phyloP scores from a whole-genome alignment of 495 filamentous ascomycete genomes.

The Aspergillus taichungensis region DNA sequence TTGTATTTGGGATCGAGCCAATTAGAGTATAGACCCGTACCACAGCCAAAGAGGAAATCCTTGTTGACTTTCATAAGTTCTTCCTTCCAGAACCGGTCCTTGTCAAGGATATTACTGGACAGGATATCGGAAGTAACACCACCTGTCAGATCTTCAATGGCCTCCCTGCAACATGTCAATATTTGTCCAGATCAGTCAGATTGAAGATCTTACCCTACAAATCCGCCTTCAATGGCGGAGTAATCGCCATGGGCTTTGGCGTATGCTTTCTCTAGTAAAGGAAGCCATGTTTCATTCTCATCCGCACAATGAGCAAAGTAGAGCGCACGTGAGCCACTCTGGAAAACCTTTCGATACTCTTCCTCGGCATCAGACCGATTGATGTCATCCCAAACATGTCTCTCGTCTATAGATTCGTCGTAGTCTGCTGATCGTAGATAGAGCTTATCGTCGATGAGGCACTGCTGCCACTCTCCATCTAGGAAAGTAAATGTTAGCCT shows the following conservation, averaged over 20 bases:
- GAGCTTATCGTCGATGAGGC: constrained; percentile 80
- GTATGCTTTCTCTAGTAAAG: constrained; percentile 90
- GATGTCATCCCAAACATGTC: constrained; percentile 61
- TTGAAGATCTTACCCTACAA: constrained; percentile 46
- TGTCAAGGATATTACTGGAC: constrained; percentile 77
- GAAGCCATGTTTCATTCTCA: constrained; percentile 89
- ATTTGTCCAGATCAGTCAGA: neutral
- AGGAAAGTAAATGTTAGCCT: constrained; percentile 2
- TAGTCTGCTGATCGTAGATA: constrained; percentile 79
- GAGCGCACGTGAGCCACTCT: constrained; percentile 67
- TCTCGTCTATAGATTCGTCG: constrained; percentile 60
- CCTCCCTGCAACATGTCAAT: constrained; percentile 48
- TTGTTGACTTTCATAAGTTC: constrained; percentile 79
- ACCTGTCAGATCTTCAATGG: constrained; percentile 86
- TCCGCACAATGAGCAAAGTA: constrained; percentile 83
- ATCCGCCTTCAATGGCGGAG: constrained; percentile 74
- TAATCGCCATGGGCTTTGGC: constrained; percentile 93
- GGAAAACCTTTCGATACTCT: constrained; percentile 65
- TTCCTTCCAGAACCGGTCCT: constrained; percentile 79
- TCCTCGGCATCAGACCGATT: constrained; percentile 66
- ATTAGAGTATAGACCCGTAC: constrained; percentile 54
- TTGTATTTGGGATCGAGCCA: constrained; percentile 37
- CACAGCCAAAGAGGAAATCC: constrained; percentile 81
- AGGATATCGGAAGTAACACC: constrained; percentile 79
- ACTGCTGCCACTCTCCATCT: constrained; percentile 90